These are phyloP conservation scores for Phaeomoniella chlamydospora DNA, from an alignment of 2,329 filamentous ascomycete genomes.

Conservation along the genomic window DNA sequence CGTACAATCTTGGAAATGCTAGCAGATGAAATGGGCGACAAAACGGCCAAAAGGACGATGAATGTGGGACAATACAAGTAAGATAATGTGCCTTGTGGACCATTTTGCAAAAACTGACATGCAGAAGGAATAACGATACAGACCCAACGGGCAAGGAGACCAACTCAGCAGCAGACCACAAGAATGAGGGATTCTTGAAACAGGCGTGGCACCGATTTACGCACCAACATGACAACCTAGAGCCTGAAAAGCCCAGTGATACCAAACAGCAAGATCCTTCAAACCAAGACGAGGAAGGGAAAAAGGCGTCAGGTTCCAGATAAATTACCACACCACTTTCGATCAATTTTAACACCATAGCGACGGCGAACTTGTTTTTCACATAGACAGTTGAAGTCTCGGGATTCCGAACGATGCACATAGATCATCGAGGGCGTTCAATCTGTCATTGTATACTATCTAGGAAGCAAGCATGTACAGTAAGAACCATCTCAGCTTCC, in stretches of 20 bases:
- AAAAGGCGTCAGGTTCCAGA: slow-evolving; percentile 23
- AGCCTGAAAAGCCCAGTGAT: slow-evolving; percentile 14
- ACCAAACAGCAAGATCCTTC: slow-evolving; percentile 8
- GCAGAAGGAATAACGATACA: slow-evolving; percentile 9
- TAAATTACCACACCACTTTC: slow-evolving; percentile 9
- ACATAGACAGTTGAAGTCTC: no score
- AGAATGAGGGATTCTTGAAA: slow-evolving; percentile 82
- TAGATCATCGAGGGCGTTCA: no score
- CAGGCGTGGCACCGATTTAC: slow-evolving; percentile 85
- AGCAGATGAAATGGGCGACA: slow-evolving; percentile 89
- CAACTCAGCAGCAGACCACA: slow-evolving; percentile 33
- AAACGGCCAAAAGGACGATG: slow-evolving; percentile 85
- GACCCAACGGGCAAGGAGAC: slow-evolving; percentile 8
- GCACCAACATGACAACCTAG: slow-evolving; percentile 41
- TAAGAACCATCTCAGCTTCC: slow-evolving; percentile 2
- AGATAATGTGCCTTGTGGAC: no score
- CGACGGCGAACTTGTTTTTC: slow-evolving; percentile 5
- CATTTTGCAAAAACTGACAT: slow-evolving; percentile 5
- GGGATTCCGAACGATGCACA: no score
- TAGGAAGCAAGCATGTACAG: slow-evolving; percentile 3
- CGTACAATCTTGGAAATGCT: slow-evolving; percentile 88
- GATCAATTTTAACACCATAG: slow-evolving; percentile 7
- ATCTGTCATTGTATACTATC: not conserved
- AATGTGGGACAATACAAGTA: slow-evolving; percentile 51
- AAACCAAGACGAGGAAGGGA: slow-evolving; percentile 18